phyloP scores from a whole-genome alignment of 441 rosid species.

The Croton setiger region DNA sequence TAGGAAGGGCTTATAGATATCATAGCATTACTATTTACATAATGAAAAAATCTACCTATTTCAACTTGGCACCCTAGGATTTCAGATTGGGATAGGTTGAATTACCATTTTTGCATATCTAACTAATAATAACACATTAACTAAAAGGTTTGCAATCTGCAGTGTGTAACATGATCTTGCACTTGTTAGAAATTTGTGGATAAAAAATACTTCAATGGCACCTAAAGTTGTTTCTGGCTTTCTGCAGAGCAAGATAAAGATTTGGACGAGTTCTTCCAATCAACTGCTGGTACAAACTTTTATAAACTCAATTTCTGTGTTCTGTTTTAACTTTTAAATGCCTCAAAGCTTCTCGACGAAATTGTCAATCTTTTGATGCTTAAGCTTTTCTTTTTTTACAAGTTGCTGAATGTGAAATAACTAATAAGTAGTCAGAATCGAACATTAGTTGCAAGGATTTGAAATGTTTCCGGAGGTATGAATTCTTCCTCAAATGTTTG shows the following conservation, averaged over 20 bases:
- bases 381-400: too few relatives aligned
- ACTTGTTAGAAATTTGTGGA: background rate
- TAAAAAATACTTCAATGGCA: slow-evolving; percentile 8
- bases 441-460: too few relatives aligned
- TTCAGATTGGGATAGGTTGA: background rate
- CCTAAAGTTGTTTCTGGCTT: slow-evolving; percentile 26
- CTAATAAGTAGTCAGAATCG: too few relatives aligned
- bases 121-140: too few relatives aligned
- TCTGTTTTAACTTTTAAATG: background rate
- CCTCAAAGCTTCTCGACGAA: too few relatives aligned
- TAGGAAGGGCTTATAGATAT: background rate
- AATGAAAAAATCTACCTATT: background rate
- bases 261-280: slow-evolving; percentile 70
- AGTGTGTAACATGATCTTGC: background rate
- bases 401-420: too few relatives aligned
- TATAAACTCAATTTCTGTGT: background rate
- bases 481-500: slow-evolving; percentile 7
- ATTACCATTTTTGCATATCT: background rate
- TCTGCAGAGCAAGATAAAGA: slow-evolving; percentile 71
- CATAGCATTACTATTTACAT: background rate
- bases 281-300: slow-evolving; percentile 65
- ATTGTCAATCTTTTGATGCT: too few relatives aligned
- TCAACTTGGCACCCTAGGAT: background rate
- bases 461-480: too few relatives aligned
- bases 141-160: background rate